Evolutionary conservation across 1,139 yeast species (phyloP).

Genomic region (Saccharomyces hybrid): DNA sequence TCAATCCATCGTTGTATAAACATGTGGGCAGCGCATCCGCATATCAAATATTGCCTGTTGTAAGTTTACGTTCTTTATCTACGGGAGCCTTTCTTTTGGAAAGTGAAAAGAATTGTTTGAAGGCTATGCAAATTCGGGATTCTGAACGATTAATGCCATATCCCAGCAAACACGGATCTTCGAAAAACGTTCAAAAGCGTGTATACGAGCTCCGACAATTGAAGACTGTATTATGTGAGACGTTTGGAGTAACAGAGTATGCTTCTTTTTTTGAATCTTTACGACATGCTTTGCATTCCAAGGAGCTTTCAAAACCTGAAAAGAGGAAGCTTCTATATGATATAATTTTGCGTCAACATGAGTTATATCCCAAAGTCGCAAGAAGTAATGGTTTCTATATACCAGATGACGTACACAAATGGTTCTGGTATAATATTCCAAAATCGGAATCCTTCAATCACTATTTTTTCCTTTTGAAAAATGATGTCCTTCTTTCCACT

Average conservation of each 20-base stretch:
- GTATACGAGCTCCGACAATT: constrained; percentile 1
- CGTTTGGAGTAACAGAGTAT: constrained; percentile 1
- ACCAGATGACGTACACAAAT: constrained; percentile 22
- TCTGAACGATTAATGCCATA: background rate
- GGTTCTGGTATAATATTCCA: constrained; percentile 22
- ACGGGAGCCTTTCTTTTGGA: background rate
- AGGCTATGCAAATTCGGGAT: background rate
- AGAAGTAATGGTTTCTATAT: constrained; percentile 12
- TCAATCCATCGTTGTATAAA: background rate
- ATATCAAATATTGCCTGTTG: background rate
- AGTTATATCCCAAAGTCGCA: constrained; percentile 12
- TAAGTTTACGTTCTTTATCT: background rate
- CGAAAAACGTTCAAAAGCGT: background rate
- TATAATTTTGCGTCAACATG: constrained; percentile 15
- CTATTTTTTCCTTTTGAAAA: constrained; percentile 21
- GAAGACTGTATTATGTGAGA: background rate
- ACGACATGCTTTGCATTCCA: constrained; percentile 4
- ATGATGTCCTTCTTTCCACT: constrained; percentile 18
- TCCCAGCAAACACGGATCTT: background rate
- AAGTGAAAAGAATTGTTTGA: background rate
- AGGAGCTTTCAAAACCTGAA: constrained; percentile 1
- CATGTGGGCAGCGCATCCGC: background rate
- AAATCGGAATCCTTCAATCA: constrained; percentile 18
- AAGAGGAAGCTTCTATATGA: constrained; percentile 13
- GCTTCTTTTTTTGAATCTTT: constrained; percentile 9